Percentiles rank a stretch among this genome's conserved stretches.
Evolutionary conservation across 768 basidiomycete species (phyloP).

Genomic region (Boletus edulis): DNA sequence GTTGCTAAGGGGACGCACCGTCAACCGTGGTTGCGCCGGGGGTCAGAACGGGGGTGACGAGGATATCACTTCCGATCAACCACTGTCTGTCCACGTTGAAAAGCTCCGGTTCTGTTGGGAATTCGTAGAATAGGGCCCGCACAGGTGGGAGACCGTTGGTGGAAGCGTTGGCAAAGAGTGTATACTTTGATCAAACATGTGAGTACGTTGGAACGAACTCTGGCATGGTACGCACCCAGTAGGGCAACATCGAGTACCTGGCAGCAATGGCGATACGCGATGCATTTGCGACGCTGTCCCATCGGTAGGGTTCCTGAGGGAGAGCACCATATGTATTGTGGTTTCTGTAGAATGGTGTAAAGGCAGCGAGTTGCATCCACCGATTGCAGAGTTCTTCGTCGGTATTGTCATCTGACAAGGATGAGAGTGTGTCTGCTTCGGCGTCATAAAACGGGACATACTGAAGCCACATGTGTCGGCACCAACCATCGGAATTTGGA

Average conservation of each 20-base stretch:
- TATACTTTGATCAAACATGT: conserved; percentile 48
- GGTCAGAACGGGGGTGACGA: conserved; percentile 72
- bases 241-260: conserved; percentile 71
- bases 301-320: conserved; percentile 77
- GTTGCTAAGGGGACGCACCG: conserved; percentile 38
- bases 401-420: conserved; percentile 46
- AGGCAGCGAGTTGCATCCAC: conserved; percentile 2
- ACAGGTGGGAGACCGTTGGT: conserved; percentile 65
- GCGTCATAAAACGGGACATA: conserved; percentile 2
- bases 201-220: not conserved
- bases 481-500: conserved; percentile 82
- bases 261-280: conserved; percentile 68
- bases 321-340: conserved; percentile 57
- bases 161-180: conserved; percentile 70
- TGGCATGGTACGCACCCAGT: conserved; percentile 56
- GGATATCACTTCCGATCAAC: conserved; percentile 64
- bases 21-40: conserved; percentile 68
- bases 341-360: conserved; percentile 3
- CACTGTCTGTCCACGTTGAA: conserved; percentile 67
- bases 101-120: conserved; percentile 65
- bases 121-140: conserved; percentile 76
- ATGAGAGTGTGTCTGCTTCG: not conserved
- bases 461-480: conserved; percentile 56
- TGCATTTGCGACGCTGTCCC: conserved; percentile 77
- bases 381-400: conserved; percentile 6